Evolutionary conservation across 163 green algal species (phyloP).

Genomic region (Prototheca cutis): DNA sequence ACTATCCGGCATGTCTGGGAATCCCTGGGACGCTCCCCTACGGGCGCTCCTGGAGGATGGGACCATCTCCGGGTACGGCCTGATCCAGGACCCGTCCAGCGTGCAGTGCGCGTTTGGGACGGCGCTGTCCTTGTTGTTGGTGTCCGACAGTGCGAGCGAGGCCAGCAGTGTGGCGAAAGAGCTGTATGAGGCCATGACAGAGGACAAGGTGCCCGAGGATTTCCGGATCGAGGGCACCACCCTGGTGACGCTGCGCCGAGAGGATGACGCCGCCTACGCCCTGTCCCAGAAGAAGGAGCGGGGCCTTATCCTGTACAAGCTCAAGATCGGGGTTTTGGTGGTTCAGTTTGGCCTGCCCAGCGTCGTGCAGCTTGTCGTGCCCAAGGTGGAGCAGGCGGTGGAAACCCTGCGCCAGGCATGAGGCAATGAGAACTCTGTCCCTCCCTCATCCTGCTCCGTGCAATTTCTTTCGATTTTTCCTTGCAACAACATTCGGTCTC

Average conservation of each 20-base stretch:
- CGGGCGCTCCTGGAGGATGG: neutral
- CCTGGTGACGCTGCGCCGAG: neutral
- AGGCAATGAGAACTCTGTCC: too few relatives aligned
- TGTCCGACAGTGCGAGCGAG: neutral
- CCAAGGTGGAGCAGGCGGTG: neutral
- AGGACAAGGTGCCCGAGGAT: neutral
- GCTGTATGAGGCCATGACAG: neutral
- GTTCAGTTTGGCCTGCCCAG: neutral
- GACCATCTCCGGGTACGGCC: neutral
- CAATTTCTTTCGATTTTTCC: too few relatives aligned
- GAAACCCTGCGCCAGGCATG: neutral
- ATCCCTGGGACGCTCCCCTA: neutral
- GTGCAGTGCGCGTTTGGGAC: neutral
- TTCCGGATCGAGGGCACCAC: neutral
- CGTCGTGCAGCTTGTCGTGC: neutral
- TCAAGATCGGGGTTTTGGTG: neutral
- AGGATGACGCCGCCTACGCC: constrained; percentile 1
- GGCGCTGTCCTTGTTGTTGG: neutral
- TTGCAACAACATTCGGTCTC: too few relatives aligned
- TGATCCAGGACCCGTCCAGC: neutral
- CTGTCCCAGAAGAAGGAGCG: neutral
- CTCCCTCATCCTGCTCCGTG: too few relatives aligned
- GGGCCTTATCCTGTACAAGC: neutral
- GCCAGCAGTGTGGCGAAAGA: neutral
- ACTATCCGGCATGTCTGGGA: neutral